Base-by-base conservation (phyloP, 306 rosid genomes). In the Malus domestica region DNA sequence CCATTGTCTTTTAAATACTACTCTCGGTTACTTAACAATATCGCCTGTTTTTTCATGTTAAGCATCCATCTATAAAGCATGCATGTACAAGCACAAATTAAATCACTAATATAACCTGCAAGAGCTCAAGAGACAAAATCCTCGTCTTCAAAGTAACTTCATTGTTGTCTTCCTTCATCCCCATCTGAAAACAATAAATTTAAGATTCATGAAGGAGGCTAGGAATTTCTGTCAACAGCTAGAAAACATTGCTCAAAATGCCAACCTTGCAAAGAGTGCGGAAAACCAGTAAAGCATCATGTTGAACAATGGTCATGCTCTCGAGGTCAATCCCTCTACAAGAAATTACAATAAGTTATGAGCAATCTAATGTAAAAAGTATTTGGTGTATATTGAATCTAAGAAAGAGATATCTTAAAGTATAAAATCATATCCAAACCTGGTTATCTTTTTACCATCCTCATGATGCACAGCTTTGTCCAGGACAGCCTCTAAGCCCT, bases 261-360 rank as follows among this genome's bases (percentile, higher is more conserved):
- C 92, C 72, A 80, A 96, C 99, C 99, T 96, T 93, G 91, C 99
- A 96, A 74, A 96, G 94, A 60, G 98, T 96, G 79, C 98, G 98
- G 82, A 96, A 96, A 70, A 93, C 96, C 89, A 96, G 74, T 76
- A 96, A 85, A 73, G 97, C 99, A 40, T 96, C 99, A 70, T 87
- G 98, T 76, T 93, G 96, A 78, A 76, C 94, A 72, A 89, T 84
- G 87, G 88, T 77, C 97, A 93, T 89, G 81, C 98, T 96, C 84
- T 96, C 99, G 68, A 93, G 89, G 84, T 96, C 99, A 89, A 93
- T 89, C 89, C 98, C 99, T 78, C 98, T 94, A 35, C 42, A 67
- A 76, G 79, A 88, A 70, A 85, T 38, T 44, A 79, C 69, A 84
- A 32, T 20, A 76, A 81, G 75, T 79, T 80, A 45, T 86, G 70